Conservation (phyloP, 768 basidiomycete species). For the Stropharia rugosoannulata region DNA sequence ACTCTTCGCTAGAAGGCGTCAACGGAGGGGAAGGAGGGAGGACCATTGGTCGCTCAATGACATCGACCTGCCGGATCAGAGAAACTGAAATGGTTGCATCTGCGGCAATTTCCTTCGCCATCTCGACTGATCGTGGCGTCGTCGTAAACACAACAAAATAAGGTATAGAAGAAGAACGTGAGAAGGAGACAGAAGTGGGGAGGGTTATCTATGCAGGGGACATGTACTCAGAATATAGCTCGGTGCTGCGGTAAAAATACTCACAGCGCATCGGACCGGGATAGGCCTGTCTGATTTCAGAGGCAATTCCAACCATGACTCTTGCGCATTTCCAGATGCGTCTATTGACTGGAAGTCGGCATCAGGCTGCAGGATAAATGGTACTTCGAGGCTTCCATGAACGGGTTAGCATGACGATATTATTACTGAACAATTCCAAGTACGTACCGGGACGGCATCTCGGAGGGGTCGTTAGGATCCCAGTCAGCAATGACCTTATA, state of each 20-base stretch:
- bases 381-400: conserved; percentile 55
- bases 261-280: conserved; percentile 66
- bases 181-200: conserved; percentile 59
- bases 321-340: conserved; percentile 37
- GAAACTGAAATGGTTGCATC: conserved; percentile 74
- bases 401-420: conserved; percentile 6
- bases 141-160: conserved; percentile 77
- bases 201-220: conserved; percentile 52
- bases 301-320: conserved; percentile 70
- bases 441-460: conserved; percentile 48
- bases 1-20: conserved; percentile 52
- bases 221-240: not conserved
- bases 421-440: conserved; percentile 6
- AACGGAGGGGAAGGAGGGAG: conserved; percentile 48
- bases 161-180: conserved; percentile 60
- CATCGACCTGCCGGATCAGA: conserved; percentile 57
- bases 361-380: conserved; percentile 61
- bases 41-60: conserved; percentile 38
- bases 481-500: conserved; percentile 59
- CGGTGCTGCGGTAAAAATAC: conserved; percentile 22
- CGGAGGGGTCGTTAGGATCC: conserved; percentile 49
- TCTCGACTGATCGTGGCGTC: conserved; percentile 47
- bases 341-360: conserved; percentile 59
- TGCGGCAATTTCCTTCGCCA: conserved; percentile 65
- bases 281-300: conserved; percentile 60